Percentiles rank a stretch among this genome's conserved stretches.
phyloP scores from a whole-genome alignment of 208 protist genomes.

The Phytomonas serpens region DNA sequence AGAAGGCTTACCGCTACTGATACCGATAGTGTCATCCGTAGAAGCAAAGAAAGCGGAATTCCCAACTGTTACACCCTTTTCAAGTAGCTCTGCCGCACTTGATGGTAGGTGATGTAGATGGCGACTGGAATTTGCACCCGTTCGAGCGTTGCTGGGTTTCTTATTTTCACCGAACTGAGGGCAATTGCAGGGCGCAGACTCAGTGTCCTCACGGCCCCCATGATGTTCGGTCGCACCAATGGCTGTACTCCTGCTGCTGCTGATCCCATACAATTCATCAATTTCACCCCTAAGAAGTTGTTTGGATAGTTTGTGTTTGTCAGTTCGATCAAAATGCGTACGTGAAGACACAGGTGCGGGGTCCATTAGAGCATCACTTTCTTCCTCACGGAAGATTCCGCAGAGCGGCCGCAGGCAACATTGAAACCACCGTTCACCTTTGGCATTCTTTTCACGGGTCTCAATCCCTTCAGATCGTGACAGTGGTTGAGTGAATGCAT shows the following conservation, averaged over 20 bases:
- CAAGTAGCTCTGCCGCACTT: neutral
- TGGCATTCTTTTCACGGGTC: neutral
- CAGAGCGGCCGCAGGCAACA: neutral
- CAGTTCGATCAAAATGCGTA: neutral
- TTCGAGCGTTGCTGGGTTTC: neutral
- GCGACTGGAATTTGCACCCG: neutral
- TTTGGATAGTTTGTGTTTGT: neutral
- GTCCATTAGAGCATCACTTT: neutral
- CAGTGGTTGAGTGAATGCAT: neutral
- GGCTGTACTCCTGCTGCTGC: neutral
- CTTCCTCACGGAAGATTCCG: neutral
- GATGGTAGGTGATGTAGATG: neutral
- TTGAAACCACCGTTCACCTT: neutral
- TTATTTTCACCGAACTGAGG: neutral
- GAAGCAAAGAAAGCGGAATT: neutral
- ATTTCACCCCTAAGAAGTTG: neutral
- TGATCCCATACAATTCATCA: neutral
- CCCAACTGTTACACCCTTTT: neutral
- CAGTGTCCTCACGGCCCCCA: neutral
- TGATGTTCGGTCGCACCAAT: neutral
- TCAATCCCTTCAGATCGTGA: neutral
- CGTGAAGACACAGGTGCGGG: neutral
- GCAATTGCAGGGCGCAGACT: neutral
- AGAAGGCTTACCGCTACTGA: slow-evolving; percentile 12
- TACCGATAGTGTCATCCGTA: neutral